Evolutionary conservation across 805 yeast species (phyloP), one percentile per base, ranked within the genome.

Genomic region (Metschnikowia dekortorum): DNA sequence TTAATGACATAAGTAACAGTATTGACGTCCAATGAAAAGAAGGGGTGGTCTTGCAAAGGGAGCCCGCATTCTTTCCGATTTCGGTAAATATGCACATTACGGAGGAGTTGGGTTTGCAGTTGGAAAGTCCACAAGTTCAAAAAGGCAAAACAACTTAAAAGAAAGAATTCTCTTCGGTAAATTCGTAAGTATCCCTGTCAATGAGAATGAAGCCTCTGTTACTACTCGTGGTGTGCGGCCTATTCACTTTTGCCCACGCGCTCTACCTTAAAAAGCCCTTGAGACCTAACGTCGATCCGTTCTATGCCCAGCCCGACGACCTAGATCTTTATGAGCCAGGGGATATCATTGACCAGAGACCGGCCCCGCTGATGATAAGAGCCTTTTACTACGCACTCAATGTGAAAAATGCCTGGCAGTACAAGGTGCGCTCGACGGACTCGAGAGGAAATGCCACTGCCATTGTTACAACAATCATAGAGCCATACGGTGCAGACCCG

Each of bases 381-480:
- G 47, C 48, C 6, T 29, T 52, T 5, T 46, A 36, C 38, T 42
- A 48, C 18, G 45, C 56, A 6, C 26, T 39, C 11, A 48, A 53
- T 39, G 56, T 55, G 35, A 26, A 47, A 30, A 42, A 26, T 22
- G 55, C 52, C 7, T 58, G 55, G 56, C 69, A 66, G 49, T 54
- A 57, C 29, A 51, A 60, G 47, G 59, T 62, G 16, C 56, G 66
- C 16, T 56, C 66, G 10, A 53, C 58, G 13, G 62, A 61, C 45
- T 53, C 62, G 2, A 29, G 48, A 8, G 66, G 61, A 2, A 48
- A 55, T 13, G 53, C 65, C 4, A 58, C 51, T 6, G 64, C 64
- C 10, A 53, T 60, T n/a, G 61, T 60, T 16, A 55, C 64, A 13
- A 61, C 66, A 2, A 35, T 63, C 1, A 50, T 58, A 11, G 53